phyloP scores from a whole-genome alignment of 2,329 filamentous ascomycete genomes.

The Arthroderma sp. region DNA sequence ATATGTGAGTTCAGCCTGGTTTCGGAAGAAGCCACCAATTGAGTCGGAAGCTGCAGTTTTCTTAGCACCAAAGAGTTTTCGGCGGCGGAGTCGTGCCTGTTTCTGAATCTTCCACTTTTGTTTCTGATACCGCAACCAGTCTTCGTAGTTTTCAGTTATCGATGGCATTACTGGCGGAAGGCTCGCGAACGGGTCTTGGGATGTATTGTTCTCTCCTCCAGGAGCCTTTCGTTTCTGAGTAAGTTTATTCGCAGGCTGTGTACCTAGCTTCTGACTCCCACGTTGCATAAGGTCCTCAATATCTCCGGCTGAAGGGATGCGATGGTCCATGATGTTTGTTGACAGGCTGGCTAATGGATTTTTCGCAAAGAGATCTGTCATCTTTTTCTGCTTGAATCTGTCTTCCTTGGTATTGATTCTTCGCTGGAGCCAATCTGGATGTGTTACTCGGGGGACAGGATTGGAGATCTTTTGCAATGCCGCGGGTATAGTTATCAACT shows the following conservation, averaged over 20 bases:
- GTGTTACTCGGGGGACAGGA: slow-evolving; percentile 80
- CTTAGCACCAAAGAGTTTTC: slow-evolving; percentile 87
- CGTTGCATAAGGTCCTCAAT: slow-evolving; percentile 64
- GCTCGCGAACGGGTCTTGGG: slow-evolving; percentile 64
- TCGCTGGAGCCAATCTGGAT: slow-evolving; percentile 93
- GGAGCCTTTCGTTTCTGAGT: slow-evolving; percentile 62
- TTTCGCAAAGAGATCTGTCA: slow-evolving; percentile 74
- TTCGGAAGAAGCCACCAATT: slow-evolving; percentile 66
- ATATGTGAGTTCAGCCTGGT: slow-evolving; percentile 81
- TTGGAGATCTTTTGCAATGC: slow-evolving; percentile 91
- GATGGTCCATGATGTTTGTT: slow-evolving; percentile 50
- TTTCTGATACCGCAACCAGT: slow-evolving; percentile 89
- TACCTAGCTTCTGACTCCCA: slow-evolving; percentile 54
- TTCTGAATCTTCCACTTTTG: slow-evolving; percentile 98
- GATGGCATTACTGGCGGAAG: slow-evolving; percentile 75
- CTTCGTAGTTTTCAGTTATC: slow-evolving; percentile 73
- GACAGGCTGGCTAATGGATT: slow-evolving; percentile 56
- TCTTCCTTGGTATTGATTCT: slow-evolving; percentile 93
- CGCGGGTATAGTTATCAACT: slow-evolving; percentile 95
- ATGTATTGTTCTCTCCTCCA: slow-evolving; percentile 49
- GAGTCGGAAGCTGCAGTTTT: slow-evolving; percentile 48
- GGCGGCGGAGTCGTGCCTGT: slow-evolving; percentile 68
- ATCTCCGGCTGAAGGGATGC: slow-evolving; percentile 48
- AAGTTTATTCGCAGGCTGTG: slow-evolving; percentile 43
- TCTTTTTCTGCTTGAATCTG: slow-evolving; percentile 95